Percentiles rank a stretch among this genome's conserved stretches.
These are phyloP conservation scores for Talaromyces piceae DNA, from an alignment of 2,329 filamentous ascomycete genomes.

Conservation along the genomic window DNA sequence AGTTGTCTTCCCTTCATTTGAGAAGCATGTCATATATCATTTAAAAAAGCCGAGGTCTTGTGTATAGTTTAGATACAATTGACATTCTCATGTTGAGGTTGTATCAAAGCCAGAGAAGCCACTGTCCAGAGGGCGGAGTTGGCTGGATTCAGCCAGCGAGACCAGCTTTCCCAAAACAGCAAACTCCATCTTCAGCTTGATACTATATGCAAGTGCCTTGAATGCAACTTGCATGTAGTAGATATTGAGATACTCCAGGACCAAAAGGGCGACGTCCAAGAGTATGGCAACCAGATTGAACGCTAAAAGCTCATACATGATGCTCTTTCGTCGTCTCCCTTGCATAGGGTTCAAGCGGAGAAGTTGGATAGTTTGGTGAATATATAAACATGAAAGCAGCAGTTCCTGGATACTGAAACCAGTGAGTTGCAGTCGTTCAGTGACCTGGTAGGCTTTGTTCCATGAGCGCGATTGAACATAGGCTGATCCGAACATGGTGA, in stretches of 20 bases:
- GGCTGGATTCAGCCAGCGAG: not conserved
- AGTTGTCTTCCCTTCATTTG: too few species aligned
- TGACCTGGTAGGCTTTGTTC: not conserved
- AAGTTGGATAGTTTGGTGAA: not conserved
- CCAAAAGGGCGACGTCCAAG: not conserved
- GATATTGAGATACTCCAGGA: not conserved
- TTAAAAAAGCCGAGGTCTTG: too few species aligned
- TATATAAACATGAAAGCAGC: not conserved
- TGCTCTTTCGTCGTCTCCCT: not conserved
- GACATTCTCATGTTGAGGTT: not conserved
- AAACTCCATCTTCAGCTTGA: not conserved
- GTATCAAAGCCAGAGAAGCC: not conserved
- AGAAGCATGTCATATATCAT: too few species aligned
- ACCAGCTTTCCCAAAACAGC: not conserved
- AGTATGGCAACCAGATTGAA: not conserved
- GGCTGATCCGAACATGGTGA: slow-evolving; percentile 43
- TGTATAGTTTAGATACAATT: not conserved
- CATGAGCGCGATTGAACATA: not conserved
- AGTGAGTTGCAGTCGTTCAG: not conserved
- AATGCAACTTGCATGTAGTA: not conserved
- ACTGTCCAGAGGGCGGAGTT: not conserved
- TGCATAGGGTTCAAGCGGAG: not conserved
- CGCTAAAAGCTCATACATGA: not conserved
- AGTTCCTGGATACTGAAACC: not conserved
- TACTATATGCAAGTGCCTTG: not conserved